Base-by-base conservation (phyloP, 257 asterid species). In the Ballota nigra region DNA sequence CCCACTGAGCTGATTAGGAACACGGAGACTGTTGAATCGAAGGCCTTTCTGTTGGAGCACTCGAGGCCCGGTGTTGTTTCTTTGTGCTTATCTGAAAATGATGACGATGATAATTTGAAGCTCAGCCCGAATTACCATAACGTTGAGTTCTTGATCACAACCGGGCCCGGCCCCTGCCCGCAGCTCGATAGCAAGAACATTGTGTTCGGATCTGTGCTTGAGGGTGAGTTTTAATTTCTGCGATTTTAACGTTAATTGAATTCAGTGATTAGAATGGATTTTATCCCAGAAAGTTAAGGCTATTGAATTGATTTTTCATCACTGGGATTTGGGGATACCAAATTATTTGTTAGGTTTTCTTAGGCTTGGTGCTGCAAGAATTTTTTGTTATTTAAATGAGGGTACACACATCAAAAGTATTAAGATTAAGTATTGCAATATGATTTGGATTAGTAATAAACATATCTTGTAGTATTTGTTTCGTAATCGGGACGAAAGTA, bases 81-180 rank as follows among this genome's bases (percentile, higher is more conserved):
- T 2, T 63, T 90, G 78, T 87, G 96, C 77, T 79, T 92, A 79
- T 83, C 96, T 1, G 97, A 92, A 82, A 92, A 92, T 63, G 98
- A 90, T 22, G 97, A 92, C 4, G 96, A 88, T 5, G 96, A 90
- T 49, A 88, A 86, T 24, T 7, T 90, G 69, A 90, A 87, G 89
- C 76, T 92, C 51, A 77, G 78, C 70, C 87, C 95, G 0, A 63
- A 87, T 72, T 92, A 92, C 72, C 97, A 86, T 57, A 92, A 92
- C 72, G 98, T 92, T 1, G 98, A 92, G 78, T 92, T 92, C 86
- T 83, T 92, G 92, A 79, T 90, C 71, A 92, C 98, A 5, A 88
- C 97, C 7, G 98, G 97, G 13, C 98, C 98, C 10, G 96, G 92
- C 24, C 98, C 98, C 3, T 87, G 88, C 56, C 96, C 96, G 23